These are phyloP conservation scores for Fusarium albidum DNA, from an alignment of 2,329 filamentous ascomycete species.

Conservation along the genomic window DNA sequence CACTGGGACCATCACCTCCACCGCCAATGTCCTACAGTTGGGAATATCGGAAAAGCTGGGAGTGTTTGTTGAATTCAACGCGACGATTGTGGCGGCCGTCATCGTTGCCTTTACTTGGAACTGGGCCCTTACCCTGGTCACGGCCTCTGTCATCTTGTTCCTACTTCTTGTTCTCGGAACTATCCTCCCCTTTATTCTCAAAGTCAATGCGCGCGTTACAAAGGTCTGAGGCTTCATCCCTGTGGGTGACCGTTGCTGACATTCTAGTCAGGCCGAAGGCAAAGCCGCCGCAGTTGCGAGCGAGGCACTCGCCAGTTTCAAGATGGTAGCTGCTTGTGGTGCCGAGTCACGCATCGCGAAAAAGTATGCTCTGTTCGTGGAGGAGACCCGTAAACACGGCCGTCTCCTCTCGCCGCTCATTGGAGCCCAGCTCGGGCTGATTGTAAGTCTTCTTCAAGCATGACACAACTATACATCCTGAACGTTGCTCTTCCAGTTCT, in stretches of 20 bases:
- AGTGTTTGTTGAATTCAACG: slow-evolving; percentile 62
- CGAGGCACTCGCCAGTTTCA: slow-evolving; percentile 66
- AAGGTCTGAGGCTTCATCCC: slow-evolving; percentile 40
- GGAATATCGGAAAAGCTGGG: slow-evolving; percentile 72
- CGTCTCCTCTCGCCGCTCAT: slow-evolving; percentile 59
- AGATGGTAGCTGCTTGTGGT: slow-evolving; percentile 70
- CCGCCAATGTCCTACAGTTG: slow-evolving; percentile 69
- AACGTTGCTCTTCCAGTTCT: slow-evolving; percentile 52
- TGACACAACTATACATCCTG: background rate
- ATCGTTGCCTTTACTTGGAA: slow-evolving; percentile 64
- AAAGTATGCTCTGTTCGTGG: slow-evolving; percentile 63
- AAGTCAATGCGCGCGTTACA: slow-evolving; percentile 55
- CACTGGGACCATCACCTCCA: slow-evolving; percentile 69
- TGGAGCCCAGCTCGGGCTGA: slow-evolving; percentile 60
- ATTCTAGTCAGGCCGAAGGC: slow-evolving; percentile 53
- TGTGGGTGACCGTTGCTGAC: slow-evolving; percentile 4
- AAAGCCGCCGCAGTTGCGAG: slow-evolving; percentile 68
- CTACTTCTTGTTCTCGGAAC: slow-evolving; percentile 58
- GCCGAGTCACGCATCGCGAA: slow-evolving; percentile 63
- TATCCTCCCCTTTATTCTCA: slow-evolving; percentile 64
- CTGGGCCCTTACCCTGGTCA: slow-evolving; percentile 68
- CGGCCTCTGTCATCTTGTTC: slow-evolving; percentile 64
- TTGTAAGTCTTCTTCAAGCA: slow-evolving; percentile 43
- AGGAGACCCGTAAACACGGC: slow-evolving; percentile 60
- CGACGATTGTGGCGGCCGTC: slow-evolving; percentile 61